Percentiles rank a stretch among this genome's conserved stretches.
These are phyloP conservation scores for Magnusiomyces paraingens DNA, from an alignment of 1,139 yeast species.

Conservation along the genomic window DNA sequence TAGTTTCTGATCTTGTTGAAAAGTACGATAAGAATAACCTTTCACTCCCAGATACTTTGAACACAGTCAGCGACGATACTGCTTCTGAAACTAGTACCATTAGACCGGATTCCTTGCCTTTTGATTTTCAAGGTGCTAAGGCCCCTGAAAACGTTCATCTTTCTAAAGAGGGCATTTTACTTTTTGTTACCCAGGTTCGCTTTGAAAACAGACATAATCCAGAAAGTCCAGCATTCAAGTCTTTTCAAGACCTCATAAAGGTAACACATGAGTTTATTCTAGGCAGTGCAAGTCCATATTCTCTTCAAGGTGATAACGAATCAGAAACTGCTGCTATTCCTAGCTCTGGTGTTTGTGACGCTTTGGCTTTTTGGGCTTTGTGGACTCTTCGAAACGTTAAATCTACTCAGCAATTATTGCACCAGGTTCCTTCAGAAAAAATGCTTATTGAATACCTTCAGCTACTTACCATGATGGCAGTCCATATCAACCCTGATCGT, in stretches of 20 bases:
- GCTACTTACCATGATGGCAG: slow-evolving; percentile 27
- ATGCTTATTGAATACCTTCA: slow-evolving; percentile 42
- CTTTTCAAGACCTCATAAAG: slow-evolving; percentile 23
- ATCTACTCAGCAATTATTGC: slow-evolving; percentile 21
- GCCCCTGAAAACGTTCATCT: slow-evolving; percentile 10
- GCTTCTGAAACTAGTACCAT: slow-evolving; percentile 15
- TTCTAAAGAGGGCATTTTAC: slow-evolving; percentile 30
- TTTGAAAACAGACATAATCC: slow-evolving; percentile 24
- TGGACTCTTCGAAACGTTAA: slow-evolving; percentile 34
- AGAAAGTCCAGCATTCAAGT: slow-evolving; percentile 15
- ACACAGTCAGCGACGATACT: slow-evolving; percentile 11
- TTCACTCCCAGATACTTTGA: slow-evolving; percentile 8
- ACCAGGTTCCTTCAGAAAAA: slow-evolving; percentile 22
- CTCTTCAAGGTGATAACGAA: slow-evolving; percentile 13
- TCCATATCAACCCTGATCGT: slow-evolving; percentile 32
- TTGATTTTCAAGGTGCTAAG: slow-evolving; percentile 19
- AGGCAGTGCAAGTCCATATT: not conserved
- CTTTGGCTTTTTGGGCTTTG: slow-evolving; percentile 40
- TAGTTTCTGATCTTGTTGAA: slow-evolving; percentile 17
- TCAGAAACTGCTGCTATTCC: slow-evolving; percentile 31
- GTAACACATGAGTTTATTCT: slow-evolving; percentile 15
- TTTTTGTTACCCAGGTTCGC: slow-evolving; percentile 31
- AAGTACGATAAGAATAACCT: slow-evolving; percentile 6
- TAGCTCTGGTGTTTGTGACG: slow-evolving; percentile 36
- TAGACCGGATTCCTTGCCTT: slow-evolving; percentile 7